These are phyloP conservation scores for Helotiales sp. DNA, from an alignment of 2,329 filamentous ascomycete species.

Conservation along the genomic window DNA sequence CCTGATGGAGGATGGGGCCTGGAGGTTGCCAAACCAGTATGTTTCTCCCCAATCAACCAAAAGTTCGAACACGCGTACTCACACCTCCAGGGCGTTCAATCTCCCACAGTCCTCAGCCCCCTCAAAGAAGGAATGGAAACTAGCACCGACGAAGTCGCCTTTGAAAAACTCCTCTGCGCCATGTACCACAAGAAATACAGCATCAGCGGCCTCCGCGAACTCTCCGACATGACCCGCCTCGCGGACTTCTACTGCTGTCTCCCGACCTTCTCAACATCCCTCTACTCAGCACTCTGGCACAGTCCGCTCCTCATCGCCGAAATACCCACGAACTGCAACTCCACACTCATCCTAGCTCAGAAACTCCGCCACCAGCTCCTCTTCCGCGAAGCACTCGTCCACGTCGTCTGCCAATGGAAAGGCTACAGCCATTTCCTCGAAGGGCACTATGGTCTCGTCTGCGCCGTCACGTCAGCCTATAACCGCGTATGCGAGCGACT, in stretches of 20 bases:
- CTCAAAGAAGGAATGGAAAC: background rate
- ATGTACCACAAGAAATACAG: constrained; percentile 24
- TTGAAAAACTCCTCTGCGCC: constrained; percentile 24
- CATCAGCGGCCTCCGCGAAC: background rate
- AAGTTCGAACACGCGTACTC: background rate
- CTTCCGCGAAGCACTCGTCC: constrained; percentile 25
- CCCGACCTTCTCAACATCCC: constrained; percentile 17
- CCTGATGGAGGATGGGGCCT: constrained; percentile 26
- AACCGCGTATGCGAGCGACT: constrained; percentile 17
- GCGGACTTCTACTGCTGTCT: constrained; percentile 26
- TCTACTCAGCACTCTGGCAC: constrained; percentile 16
- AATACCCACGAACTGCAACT: constrained; percentile 13
- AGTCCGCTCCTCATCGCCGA: constrained; percentile 4
- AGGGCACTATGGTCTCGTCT: constrained; percentile 12
- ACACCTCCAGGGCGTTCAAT: background rate
- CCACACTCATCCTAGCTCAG: constrained; percentile 15
- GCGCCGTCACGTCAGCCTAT: constrained; percentile 7
- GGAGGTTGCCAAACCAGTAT: constrained; percentile 10
- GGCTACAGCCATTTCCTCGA: constrained; percentile 12
- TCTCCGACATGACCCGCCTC: constrained; percentile 16
- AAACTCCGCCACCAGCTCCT: constrained; percentile 23
- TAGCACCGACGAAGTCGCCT: constrained; percentile 8
- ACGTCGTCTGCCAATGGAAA: constrained; percentile 21
- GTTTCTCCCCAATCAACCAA: background rate
- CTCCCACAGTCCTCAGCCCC: background rate